Base-by-base conservation (phyloP, 2,329 filamentous ascomycete genomes). In the Sordariomycetes sp. region DNA sequence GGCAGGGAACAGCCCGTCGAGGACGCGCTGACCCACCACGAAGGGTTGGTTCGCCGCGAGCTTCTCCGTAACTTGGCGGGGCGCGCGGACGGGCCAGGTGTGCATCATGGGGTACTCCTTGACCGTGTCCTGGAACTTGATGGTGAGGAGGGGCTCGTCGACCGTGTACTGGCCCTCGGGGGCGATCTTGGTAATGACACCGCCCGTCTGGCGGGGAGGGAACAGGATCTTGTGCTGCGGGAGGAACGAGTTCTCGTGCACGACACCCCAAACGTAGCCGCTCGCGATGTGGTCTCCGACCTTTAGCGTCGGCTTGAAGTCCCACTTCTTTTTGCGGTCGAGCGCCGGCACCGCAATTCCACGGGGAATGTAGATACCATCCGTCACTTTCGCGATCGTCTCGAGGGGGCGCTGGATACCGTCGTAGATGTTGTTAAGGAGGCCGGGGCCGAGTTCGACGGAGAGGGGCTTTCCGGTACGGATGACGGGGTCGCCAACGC, bases 351-450 rank as follows among this genome's bases (percentile, higher is more conserved):
- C 82, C 58, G 88, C 75, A 68, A 99, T 92, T 72, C 94, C 94
- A 65, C 94, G 89, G 66, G 94, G 94, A 62, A 99, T 99, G 74
- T 99, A 99, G 73, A 99, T 99, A 73, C 89, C 90, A 68, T 90
- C 77, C 56, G 90, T 84, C 54, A 81, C 74, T 48, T 86, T 76
- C 64, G 89, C 78, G 67, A 99, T 99, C 63, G 82, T 85, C 74
- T 86, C 86, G 65, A 99, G 85, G 55, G 94, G 94, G 69, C 94
- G 86, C 74, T 99, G 94, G 67, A 99, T 99, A 76, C 94, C 94
- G 72, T 99, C 94, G 79, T 97, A 99, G 72, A 99, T 99, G 64
- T 94, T 96, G 76, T 97, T 92, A 82, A 99, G 90, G 71, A 99
- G 78, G 70, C 94, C 94, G 62, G 94, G 94, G 55, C 94, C 94